These are phyloP conservation scores for Metschnikowia baotianmanensis DNA, from an alignment of 805 yeast species.

Conservation along the genomic window DNA sequence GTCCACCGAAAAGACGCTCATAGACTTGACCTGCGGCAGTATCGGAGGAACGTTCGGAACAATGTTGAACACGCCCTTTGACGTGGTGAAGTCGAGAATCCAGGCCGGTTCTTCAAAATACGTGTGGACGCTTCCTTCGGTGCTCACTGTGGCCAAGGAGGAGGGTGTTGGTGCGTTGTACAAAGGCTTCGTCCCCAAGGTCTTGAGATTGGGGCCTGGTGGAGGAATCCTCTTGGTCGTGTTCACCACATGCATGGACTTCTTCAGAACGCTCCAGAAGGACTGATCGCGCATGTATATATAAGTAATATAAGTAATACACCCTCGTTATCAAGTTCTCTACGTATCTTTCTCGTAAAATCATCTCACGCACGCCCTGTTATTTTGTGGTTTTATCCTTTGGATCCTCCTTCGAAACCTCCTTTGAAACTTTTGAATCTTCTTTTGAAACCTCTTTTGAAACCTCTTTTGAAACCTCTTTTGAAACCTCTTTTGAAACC, in stretches of 20 bases:
- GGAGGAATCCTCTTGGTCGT: constrained; percentile 98
- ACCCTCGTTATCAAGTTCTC: too few species aligned
- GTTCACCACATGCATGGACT: constrained; percentile 93
- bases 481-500: too few species aligned
- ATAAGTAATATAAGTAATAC: background rate
- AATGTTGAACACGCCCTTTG: constrained; percentile 92
- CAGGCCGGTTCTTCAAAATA: constrained; percentile 90
- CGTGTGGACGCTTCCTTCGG: constrained; percentile 87
- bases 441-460: too few species aligned
- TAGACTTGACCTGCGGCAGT: constrained; percentile 89
- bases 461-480: too few species aligned
- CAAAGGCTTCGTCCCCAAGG: constrained; percentile 97
- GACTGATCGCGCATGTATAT: background rate
- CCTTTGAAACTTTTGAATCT: too few species aligned
- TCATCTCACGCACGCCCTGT: too few species aligned
- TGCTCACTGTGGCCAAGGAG: constrained; percentile 71
- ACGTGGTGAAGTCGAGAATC: constrained; percentile 94
- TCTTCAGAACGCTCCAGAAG: constrained; percentile 63
- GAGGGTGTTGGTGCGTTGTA: constrained; percentile 92
- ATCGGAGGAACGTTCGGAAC: constrained; percentile 98
- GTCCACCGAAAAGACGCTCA: constrained; percentile 70
- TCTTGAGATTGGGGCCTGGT: constrained; percentile 96
- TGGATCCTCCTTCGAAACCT: too few species aligned
- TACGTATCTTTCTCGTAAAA: too few species aligned
- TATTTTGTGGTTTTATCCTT: too few species aligned